Evolutionary conservation across 2,329 filamentous ascomycete species (phyloP), one percentile per base, ranked within the genome.

Genomic region (Hymenoscyphus infarciens): DNA sequence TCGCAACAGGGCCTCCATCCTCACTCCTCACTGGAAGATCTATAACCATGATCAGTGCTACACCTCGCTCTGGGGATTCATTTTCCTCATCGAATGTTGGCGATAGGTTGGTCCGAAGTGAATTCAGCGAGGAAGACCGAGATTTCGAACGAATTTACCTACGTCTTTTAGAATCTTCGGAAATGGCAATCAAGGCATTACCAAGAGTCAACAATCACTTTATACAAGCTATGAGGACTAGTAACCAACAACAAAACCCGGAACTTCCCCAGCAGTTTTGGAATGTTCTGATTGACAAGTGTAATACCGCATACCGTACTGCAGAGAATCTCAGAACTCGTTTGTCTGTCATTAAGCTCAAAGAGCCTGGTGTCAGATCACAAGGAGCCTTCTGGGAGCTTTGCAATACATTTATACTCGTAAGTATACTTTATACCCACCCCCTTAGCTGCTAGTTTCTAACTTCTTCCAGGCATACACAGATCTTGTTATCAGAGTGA

Each of bases 131-230:
- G 67, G 91, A 96, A 66, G 92, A 96, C 69, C 83, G 84, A 16
- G 83, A 87, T 31, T 97, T 97, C 68, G 93, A 96, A 66, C 85
- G 82, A 65, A 91, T 97, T 25, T 96, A 91, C 77, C 73, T 92
- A 38, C 89, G 89, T 55, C 79, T 97, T 27, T 87, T 88, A 55
- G 83, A 82, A 60, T 90, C 91, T 0, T 88, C 89, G 22, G 89
- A 92, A 57, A 80, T 91, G 57, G 87, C 92, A 31, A 82, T 90
- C 68, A 84, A 85, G 52, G 87, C 87, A 1, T 78, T 97, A 29
- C 92, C 92, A 0, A 80, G 80, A 61, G 87, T 91, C 65, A 86
- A 87, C 64, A 80, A 80, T 58, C 88, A 92, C 65, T 87, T 95
- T 64, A 76, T 81, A 33, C 79, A 80, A 10, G 85, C 85, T 5